Base-by-base conservation (phyloP, 257 asterid species). In the Solanum infundibuliforme region DNA sequence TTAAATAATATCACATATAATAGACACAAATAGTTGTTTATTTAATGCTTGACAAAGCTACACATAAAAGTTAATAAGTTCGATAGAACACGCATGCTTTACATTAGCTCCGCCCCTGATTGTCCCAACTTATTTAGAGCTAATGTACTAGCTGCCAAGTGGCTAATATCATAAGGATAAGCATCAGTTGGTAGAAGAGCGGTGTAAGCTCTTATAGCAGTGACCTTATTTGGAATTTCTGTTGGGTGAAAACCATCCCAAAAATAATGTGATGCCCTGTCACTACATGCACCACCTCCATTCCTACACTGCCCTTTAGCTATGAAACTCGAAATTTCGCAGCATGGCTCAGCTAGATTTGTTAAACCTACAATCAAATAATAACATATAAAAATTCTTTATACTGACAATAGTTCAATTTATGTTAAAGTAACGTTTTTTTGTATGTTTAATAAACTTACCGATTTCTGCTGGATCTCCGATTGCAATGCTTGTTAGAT, bases 211-310 rank as follows among this genome's bases (percentile, higher is more conserved):
- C 91, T 83, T 18, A 31, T 3, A 7, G 92, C 93, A 21, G 6
- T 11, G 20, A 29, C 87, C 3, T 5, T 21, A 85, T 62, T 55
- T 8, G 62, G 21, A 3, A 11, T 1, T 71, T 91, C 90, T 0
- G 90, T 39, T 3, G 91, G 92, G 87, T 94, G 96, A 85, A 39
- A 90, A 72, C 79, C 79, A 66, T 94, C 96, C 87, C 88, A 94
- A 77, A 89, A 93, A 4, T 12, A 5, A 20, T 89, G 84, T 41
- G 84, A 62, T 21, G 43, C 69, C 85, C 93, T 88, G 20, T 89
- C 86, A 72, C 12, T 31, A 52, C 96, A 94, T 36, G 94, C 91
- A 55, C 62, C 68, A 18, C 55, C 29, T 1, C 77, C 87, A 0
- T 69, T 79, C 1, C 12, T 77, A 34, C 95, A 92, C 52, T 77